A percentile compares a stretch with the other conserved stretches of the same genome.
Conservation (phyloP, 345 rosid genomes). For the Pistacia atlantica region DNA sequence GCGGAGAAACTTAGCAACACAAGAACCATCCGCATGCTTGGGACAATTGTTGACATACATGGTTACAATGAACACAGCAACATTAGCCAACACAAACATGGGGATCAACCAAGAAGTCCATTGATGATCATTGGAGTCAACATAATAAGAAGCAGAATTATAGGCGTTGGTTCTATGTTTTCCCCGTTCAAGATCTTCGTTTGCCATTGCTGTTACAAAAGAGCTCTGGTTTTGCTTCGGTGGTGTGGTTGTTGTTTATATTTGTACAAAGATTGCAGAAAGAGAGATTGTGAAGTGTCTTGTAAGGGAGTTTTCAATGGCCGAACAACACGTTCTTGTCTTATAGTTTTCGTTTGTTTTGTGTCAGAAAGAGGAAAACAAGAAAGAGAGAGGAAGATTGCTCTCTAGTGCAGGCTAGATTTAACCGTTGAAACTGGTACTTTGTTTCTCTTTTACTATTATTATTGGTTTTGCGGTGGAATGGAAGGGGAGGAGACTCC, state of each 20-base stretch:
- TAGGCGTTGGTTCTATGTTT: conserved; percentile 19
- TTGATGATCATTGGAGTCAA: conserved; percentile 43
- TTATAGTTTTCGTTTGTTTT: not conserved
- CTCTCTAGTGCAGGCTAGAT: not conserved
- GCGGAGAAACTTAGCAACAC: conserved; percentile 77
- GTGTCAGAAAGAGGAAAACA: not conserved
- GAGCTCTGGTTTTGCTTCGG: conserved; percentile 11
- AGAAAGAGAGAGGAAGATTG: not conserved
- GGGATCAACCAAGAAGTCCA: conserved; percentile 98
- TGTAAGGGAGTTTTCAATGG: conserved; percentile 20
- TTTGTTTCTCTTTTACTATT: not conserved
- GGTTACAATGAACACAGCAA: conserved; percentile 60
- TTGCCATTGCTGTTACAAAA: conserved; percentile 44
- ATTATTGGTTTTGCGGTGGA: too few species aligned
- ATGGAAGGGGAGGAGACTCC: too few species aligned
- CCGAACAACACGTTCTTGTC: not conserved
- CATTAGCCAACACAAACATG: conserved; percentile 69
- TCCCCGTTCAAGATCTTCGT: conserved; percentile 70
- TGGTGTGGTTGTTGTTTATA: not conserved
- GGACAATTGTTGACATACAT: conserved; percentile 96
- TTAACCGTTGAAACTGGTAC: conserved; percentile 24
- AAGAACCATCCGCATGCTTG: conserved; percentile 47
- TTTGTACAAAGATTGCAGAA: not conserved
- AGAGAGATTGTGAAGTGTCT: conserved; percentile 33
- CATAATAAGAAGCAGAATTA: conserved; percentile 33